Percentiles rank a stretch among this genome's conserved stretches.
phyloP scores from a whole-genome alignment of 129 eudicot species.

The Apium graveolens region DNA sequence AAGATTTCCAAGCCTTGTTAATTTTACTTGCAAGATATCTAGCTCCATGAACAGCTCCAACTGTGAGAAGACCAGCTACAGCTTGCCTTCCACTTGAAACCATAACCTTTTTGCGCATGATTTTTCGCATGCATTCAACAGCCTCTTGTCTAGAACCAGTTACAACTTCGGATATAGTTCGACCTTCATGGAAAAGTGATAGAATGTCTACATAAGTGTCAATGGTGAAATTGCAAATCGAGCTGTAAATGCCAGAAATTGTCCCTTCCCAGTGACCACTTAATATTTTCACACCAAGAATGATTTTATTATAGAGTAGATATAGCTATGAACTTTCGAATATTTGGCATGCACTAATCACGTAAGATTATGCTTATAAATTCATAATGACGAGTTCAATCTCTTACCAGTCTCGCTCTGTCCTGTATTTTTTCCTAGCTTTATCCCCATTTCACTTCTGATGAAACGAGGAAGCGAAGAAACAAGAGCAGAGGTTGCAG shows the following conservation, averaged over 20 bases:
- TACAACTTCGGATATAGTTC: constrained; percentile 23
- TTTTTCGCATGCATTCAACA: constrained; percentile 52
- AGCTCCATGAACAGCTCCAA: constrained; percentile 61
- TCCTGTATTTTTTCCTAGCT: constrained; percentile 23
- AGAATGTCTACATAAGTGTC: neutral
- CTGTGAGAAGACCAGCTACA: constrained; percentile 70
- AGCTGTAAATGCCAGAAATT: neutral
- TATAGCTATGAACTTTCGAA: neutral
- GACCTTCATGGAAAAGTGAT: constrained; percentile 30
- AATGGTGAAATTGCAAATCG: neutral
- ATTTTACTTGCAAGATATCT: constrained; percentile 65
- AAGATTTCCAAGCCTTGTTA: constrained; percentile 80
- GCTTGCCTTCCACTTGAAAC: constrained; percentile 86
- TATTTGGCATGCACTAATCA: neutral
- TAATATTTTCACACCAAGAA: neutral
- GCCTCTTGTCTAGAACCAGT: constrained; percentile 58
- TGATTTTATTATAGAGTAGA: neutral
- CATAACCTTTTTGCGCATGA: constrained; percentile 69
- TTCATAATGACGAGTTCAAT: neutral
- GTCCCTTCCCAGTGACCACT: neutral
- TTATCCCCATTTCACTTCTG: constrained; percentile 44
- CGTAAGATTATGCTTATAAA: neutral
- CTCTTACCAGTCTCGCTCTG: constrained; percentile 34
- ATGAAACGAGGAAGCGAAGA: constrained; percentile 52
- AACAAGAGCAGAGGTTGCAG: constrained; percentile 46